Base-by-base conservation (phyloP, 1,139 yeast species). In the Protomyces arabidopsidicola region DNA sequence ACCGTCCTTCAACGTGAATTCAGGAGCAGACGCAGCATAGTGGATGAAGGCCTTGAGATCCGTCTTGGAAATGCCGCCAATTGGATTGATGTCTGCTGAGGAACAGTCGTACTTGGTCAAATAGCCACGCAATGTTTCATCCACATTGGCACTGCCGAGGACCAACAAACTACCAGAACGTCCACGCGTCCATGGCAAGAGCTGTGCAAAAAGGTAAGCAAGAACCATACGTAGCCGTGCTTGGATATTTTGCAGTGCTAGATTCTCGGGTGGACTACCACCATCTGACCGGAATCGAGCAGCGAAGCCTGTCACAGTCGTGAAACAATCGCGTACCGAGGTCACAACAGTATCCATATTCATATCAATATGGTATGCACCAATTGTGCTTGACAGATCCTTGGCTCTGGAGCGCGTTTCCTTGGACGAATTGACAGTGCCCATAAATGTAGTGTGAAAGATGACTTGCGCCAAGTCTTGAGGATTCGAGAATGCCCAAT, bases 111-210 rank as follows among this genome's bases (percentile, higher is more conserved):
- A 93, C 74, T 93, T 93, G 14, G 99, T 93, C 72, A 95, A 80
- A 72, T 93, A 93, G 0, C 99, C 99, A 68, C 99, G 81, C 67
- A 93, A 78, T 70, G 65, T 64, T 74, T 93, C 99, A 74, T 93
- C 99, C n/a, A 93, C 98, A 73, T 93, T 93, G 6, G 98, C 97
- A 73, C 95, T 86, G 1, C 98, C 98, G 64, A 93, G 79, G 8
- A 93, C 99, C 53, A 93, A 78, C 60, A 93, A 76, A 0, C 98
- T 97, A 3, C 90, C 90, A 16, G 85, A 81, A 55, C 81, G 76
- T 5, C 85, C 84, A 69, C 98, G 81, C 16, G 90, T 88, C 98
- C 98, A 93, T 4, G 99, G 98, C 65, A 93, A 79, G 61, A 93
- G 78, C 72, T 93, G 97, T 0, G 99, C 98, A 80, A 93, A 90